Evolutionary conservation across 306 rosid species (phyloP).

Genomic region (Malus orientalis): DNA sequence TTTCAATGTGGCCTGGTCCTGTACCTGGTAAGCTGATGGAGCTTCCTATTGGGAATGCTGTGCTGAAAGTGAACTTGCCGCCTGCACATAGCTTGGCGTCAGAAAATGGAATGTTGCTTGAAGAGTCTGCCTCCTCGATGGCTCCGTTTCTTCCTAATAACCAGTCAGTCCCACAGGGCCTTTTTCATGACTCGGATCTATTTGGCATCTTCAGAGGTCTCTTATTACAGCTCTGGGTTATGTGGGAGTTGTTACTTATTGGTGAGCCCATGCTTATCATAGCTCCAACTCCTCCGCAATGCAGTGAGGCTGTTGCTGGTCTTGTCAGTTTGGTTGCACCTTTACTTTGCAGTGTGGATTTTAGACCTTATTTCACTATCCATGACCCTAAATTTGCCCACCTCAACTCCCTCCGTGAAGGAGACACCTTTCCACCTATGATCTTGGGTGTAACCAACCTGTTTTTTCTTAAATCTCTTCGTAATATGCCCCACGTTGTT

Average conservation of each 20-base stretch:
- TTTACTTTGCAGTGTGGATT: constrained; percentile 76
- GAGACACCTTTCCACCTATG: constrained; percentile 65
- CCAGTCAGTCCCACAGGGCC: constrained; percentile 68
- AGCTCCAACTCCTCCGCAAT: constrained; percentile 93
- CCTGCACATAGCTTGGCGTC: constrained; percentile 69
- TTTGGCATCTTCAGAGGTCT: constrained; percentile 76
- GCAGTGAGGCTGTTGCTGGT: constrained; percentile 91
- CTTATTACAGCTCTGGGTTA: constrained; percentile 84
- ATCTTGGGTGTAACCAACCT: constrained; percentile 90
- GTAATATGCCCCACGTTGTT: constrained; percentile 60
- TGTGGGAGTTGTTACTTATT: constrained; percentile 83
- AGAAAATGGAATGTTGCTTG: constrained; percentile 40
- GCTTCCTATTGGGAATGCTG: constrained; percentile 89
- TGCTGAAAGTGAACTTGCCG: constrained; percentile 78
- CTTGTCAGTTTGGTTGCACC: constrained; percentile 96
- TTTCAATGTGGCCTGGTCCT: constrained; percentile 84
- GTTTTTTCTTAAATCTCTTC: constrained; percentile 84
- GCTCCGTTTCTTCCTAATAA: constrained; percentile 77
- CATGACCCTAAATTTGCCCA: constrained; percentile 72
- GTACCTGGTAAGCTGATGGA: constrained; percentile 76
- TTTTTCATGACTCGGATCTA: constrained; percentile 85
- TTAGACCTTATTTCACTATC: constrained; percentile 92
- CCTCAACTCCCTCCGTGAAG: constrained; percentile 66
- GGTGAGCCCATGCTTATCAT: constrained; percentile 90
- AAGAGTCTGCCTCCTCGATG: constrained; percentile 61